phyloP scores from a whole-genome alignment of 129 eudicot species.

The Centella asiatica region DNA sequence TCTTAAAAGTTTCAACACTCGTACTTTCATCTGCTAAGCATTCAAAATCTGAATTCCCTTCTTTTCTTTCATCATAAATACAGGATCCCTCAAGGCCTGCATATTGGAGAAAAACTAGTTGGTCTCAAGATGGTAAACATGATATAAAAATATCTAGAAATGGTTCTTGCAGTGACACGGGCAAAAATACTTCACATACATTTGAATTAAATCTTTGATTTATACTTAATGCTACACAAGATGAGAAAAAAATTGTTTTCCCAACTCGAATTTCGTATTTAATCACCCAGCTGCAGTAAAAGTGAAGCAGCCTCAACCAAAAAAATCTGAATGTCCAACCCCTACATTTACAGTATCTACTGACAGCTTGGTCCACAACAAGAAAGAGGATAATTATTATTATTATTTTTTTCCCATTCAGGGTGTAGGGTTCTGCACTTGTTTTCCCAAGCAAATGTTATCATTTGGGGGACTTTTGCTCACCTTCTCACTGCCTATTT shows the following conservation, averaged over 20 bases:
- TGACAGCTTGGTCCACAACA: too few species aligned
- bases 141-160: not conserved
- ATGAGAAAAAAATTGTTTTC: not conserved
- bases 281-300: not conserved
- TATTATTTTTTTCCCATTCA: too few species aligned
- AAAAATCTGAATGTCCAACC: not conserved
- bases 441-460: too few species aligned
- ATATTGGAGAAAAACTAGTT: not conserved
- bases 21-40: conserved; percentile 37
- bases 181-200: not conserved
- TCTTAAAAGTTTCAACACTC: conserved; percentile 38
- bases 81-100: conserved; percentile 45
- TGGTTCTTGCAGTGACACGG: not conserved
- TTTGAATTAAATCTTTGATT: too few species aligned
- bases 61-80: conserved; percentile 26
- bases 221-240: not conserved
- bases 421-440: too few species aligned
- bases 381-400: too few species aligned
- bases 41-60: conserved; percentile 31
- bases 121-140: not conserved
- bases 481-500: too few species aligned
- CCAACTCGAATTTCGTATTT: not conserved
- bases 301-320: not conserved
- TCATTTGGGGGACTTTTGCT: too few species aligned
- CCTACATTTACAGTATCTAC: too few species aligned